Conservation (phyloP, 2,329 filamentous ascomycete genomes). For the Didymella segeticola region DNA sequence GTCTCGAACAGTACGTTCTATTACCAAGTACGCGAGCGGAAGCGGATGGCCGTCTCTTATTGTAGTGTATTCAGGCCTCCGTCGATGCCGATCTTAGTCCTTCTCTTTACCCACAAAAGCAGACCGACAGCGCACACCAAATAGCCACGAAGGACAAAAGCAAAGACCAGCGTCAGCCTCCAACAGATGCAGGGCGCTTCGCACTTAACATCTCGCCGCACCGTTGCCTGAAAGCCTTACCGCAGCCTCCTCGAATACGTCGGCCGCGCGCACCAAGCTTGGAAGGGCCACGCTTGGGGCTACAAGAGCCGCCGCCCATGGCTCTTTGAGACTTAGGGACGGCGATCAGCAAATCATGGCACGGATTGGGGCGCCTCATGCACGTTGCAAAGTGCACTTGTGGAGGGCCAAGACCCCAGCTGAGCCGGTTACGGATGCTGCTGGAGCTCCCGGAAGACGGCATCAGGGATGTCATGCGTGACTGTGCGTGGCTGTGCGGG, state of each 20-base stretch:
- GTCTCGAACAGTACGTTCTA: background rate
- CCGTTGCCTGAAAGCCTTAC: conserved; percentile 8
- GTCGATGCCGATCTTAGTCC: background rate
- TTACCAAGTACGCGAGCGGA: background rate
- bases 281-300: conserved; percentile 4
- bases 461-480: background rate
- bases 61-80: conserved; percentile 6
- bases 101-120: conserved; percentile 1
- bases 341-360: conserved; percentile 4
- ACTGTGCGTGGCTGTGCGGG: background rate
- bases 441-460: background rate
- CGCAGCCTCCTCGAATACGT: conserved; percentile 18
- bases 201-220: conserved; percentile 16
- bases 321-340: conserved; percentile 1
- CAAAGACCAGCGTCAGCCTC: background rate
- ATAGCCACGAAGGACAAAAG: background rate
- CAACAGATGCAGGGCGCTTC: conserved; percentile 8
- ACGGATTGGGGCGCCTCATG: background rate
- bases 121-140: background rate
- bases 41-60: background rate
- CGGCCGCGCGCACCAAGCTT: conserved; percentile 14
- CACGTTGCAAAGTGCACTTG: background rate
- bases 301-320: conserved; percentile 6
- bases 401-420: conserved; percentile 19
- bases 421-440: conserved; percentile 6